Percentiles rank a stretch among this genome's conserved stretches.
These are phyloP conservation scores for Corynespora cassiicola DNA, from an alignment of 2,329 filamentous ascomycete species.

Conservation along the genomic window DNA sequence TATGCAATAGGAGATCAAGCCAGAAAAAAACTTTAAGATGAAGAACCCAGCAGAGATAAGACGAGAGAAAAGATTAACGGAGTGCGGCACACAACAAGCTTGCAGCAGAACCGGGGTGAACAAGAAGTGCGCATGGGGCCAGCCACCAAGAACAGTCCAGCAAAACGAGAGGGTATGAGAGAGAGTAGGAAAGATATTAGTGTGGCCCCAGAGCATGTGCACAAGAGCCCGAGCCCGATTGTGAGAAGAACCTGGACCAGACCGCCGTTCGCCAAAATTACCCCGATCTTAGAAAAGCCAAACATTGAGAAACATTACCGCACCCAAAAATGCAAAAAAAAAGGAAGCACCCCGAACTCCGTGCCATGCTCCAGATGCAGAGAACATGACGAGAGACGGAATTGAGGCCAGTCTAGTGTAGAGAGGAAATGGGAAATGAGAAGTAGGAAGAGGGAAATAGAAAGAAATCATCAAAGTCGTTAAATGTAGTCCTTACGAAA, in stretches of 20 bases:
- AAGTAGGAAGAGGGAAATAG: too few species aligned
- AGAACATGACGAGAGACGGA: constrained; percentile 36
- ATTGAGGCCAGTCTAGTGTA: constrained; percentile 40
- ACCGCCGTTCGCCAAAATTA: constrained; percentile 43
- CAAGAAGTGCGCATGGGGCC: constrained; percentile 41
- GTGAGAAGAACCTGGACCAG: constrained; percentile 39
- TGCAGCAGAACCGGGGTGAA: constrained; percentile 31
- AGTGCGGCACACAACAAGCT: constrained; percentile 23
- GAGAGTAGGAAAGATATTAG: constrained; percentile 44
- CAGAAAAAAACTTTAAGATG: constrained; percentile 23
- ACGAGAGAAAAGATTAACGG: constrained; percentile 32
- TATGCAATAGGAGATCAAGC: constrained; percentile 38
- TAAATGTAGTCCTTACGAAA: too few species aligned
- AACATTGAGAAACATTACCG: constrained; percentile 20
- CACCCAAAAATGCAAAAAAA: constrained; percentile 24
- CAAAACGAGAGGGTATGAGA: constrained; percentile 44
- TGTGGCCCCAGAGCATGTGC: constrained; percentile 30
- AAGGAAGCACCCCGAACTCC: constrained; percentile 33
- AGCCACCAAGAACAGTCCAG: constrained; percentile 44
- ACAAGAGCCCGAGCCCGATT: constrained; percentile 42
- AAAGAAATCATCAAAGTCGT: constrained; percentile 29
- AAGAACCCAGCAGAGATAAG: constrained; percentile 7
- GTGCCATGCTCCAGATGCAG: constrained; percentile 38
- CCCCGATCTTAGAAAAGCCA: constrained; percentile 29
- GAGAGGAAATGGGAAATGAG: constrained; percentile 24